phyloP scores from a whole-genome alignment of 2,329 filamentous ascomycete genomes.

The Aphanoascus verrucosus region DNA sequence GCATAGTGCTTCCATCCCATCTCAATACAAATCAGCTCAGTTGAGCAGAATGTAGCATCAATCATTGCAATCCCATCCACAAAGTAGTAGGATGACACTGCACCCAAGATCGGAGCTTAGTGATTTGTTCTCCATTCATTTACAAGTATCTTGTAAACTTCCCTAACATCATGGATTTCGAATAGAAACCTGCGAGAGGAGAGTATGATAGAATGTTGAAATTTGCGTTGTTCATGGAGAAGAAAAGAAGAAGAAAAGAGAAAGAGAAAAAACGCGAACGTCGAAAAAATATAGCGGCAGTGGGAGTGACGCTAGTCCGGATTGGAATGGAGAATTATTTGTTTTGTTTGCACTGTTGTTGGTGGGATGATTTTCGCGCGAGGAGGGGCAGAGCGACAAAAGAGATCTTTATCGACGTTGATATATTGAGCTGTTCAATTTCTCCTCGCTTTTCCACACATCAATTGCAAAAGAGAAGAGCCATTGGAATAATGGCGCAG shows the following conservation, averaged over 20 bases:
- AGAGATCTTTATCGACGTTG: neutral
- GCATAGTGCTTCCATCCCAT: neutral
- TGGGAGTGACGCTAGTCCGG: neutral
- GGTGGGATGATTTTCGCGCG: neutral
- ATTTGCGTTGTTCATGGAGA: conserved; percentile 49
- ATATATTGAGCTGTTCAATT: neutral
- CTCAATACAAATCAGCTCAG: too few relatives aligned
- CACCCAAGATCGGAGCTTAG: conserved; percentile 44
- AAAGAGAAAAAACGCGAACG: conserved; percentile 18
- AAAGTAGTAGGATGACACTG: conserved; percentile 40
- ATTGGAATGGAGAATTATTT: conserved; percentile 4
- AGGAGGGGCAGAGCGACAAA: neutral
- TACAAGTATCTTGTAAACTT: conserved; percentile 35
- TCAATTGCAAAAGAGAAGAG: neutral
- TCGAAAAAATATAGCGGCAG: conserved; percentile 14
- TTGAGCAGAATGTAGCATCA: conserved; percentile 38
- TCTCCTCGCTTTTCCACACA: neutral
- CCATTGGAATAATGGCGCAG: conserved; percentile 25
- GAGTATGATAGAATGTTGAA: conserved; percentile 43
- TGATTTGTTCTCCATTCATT: conserved; percentile 25
- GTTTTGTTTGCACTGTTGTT: neutral
- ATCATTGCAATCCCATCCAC: conserved; percentile 51
- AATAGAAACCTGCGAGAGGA: conserved; percentile 44
- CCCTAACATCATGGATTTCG: conserved; percentile 44
- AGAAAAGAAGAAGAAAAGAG: conserved; percentile 21